Percentiles rank a stretch among this genome's conserved stretches.
Conservation (phyloP, 805 yeast genomes). For the Wickerhamiella alocasiicola region DNA sequence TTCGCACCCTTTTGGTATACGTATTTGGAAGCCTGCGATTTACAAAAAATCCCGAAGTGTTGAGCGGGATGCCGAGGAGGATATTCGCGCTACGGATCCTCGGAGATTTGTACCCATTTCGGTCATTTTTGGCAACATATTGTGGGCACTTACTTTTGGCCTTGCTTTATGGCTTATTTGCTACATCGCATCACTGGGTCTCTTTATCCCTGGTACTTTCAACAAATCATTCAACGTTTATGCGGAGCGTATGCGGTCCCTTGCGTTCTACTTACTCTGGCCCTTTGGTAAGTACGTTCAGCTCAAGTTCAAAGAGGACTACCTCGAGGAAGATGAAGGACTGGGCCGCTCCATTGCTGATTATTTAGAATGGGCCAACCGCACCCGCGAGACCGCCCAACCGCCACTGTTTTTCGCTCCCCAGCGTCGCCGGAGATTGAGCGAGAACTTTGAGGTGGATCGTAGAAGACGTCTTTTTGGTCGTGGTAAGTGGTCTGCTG, state of each 20-base stretch:
- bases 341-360: slow-evolving; percentile 79
- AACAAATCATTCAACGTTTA: slow-evolving; percentile 45
- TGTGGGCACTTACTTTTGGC: slow-evolving; percentile 73
- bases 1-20: slow-evolving; percentile 96
- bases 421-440: slow-evolving; percentile 22
- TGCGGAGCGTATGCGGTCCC: slow-evolving; percentile 42
- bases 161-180: slow-evolving; percentile 44
- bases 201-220: slow-evolving; percentile 24
- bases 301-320: slow-evolving; percentile 63
- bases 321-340: slow-evolving; percentile 73
- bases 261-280: slow-evolving; percentile 47
- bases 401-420: slow-evolving; percentile 43
- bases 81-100: slow-evolving; percentile 39
- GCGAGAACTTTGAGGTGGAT: slow-evolving; percentile 14
- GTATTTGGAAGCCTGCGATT: slow-evolving; percentile 96
- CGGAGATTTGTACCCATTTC: slow-evolving; percentile 43
- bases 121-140: slow-evolving; percentile 51
- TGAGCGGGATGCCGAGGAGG: slow-evolving; percentile 80
- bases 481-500: slow-evolving; percentile 81
- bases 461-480: slow-evolving; percentile 55
- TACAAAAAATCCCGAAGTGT: slow-evolving; percentile 89
- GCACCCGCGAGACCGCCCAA: slow-evolving; percentile 29
- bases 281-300: slow-evolving; percentile 90
- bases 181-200: slow-evolving; percentile 33
- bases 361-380: slow-evolving; percentile 76